These are phyloP conservation scores for Pseudophaeomoniella oleicola DNA, from an alignment of 2,329 filamentous ascomycete genomes.

Conservation along the genomic window DNA sequence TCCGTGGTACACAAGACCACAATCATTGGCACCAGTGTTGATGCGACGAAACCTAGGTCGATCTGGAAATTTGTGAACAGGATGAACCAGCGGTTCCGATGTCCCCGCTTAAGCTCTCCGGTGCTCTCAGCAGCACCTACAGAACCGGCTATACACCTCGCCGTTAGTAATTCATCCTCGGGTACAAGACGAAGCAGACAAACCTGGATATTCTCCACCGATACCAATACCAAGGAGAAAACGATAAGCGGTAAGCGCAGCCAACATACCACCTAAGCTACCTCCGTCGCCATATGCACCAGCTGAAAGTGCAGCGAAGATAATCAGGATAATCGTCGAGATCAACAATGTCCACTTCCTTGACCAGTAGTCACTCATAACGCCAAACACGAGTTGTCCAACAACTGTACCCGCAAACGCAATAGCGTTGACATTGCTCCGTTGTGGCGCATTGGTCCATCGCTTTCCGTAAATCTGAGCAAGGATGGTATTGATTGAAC, in stretches of 20 bases:
- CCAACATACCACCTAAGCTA: conserved; percentile 55
- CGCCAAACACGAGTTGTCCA: conserved; percentile 69
- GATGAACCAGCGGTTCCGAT: conserved; percentile 82
- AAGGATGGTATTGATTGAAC: conserved; percentile 70
- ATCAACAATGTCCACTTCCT: conserved; percentile 67
- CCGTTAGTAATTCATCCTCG: too few relatives aligned
- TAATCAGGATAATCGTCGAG: conserved; percentile 68
- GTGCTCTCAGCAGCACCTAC: conserved; percentile 75
- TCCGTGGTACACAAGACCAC: conserved; percentile 44
- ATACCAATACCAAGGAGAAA: conserved; percentile 77
- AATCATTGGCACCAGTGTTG: conserved; percentile 61
- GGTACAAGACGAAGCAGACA: too few relatives aligned
- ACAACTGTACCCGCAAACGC: conserved; percentile 77
- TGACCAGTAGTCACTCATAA: conserved; percentile 69
- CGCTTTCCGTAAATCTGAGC: conserved; percentile 48
- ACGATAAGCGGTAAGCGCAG: conserved; percentile 65
- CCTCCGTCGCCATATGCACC: conserved; percentile 64
- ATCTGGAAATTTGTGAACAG: conserved; percentile 84
- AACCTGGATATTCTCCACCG: conserved; percentile 41
- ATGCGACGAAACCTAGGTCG: conserved; percentile 68
- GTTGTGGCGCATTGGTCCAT: conserved; percentile 56
- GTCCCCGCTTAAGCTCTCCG: conserved; percentile 64
- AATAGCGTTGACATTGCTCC: conserved; percentile 64
- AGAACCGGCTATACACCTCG: conserved; percentile 48
- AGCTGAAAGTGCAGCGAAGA: conserved; percentile 69